Conservation (phyloP, 83 land plant genomes). For the Diphasiastrum complanatum region DNA sequence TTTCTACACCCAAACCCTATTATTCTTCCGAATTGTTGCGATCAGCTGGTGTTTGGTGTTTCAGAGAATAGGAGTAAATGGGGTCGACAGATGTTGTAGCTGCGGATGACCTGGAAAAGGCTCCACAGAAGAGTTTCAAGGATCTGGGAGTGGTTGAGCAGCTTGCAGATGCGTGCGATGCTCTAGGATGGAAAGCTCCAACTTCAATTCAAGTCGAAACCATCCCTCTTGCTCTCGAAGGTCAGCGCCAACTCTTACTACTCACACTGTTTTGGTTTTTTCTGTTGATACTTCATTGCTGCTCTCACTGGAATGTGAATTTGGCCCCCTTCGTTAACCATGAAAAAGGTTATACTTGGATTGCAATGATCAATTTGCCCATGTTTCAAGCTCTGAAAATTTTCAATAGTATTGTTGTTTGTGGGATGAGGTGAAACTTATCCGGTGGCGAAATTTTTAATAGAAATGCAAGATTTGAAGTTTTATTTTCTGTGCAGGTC, state of each 20-base stretch:
- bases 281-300: not conserved
- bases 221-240: constrained; percentile 71
- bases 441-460: too few species aligned
- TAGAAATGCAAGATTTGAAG: too few species aligned
- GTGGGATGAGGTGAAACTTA: too few species aligned
- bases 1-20: too few species aligned
- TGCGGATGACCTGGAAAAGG: constrained; percentile 1
- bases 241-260: constrained; percentile 6
- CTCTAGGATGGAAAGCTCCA: constrained; percentile 61
- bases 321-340: too few species aligned
- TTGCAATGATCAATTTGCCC: too few species aligned
- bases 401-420: too few species aligned
- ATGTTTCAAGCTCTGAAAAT: too few species aligned
- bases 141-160: constrained; percentile 57
- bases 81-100: not conserved
- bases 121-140: constrained; percentile 40
- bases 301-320: not conserved
- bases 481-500: too few species aligned
- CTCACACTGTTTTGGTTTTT: not conserved
- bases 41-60: too few species aligned
- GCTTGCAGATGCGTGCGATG: constrained; percentile 58
- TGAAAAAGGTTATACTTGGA: too few species aligned
- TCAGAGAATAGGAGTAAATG: not conserved
- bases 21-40: too few species aligned
- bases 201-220: constrained; percentile 67